Conservation (phyloP, 352 stramenopile genomes). For the Thalassiosira ordinaria region DNA sequence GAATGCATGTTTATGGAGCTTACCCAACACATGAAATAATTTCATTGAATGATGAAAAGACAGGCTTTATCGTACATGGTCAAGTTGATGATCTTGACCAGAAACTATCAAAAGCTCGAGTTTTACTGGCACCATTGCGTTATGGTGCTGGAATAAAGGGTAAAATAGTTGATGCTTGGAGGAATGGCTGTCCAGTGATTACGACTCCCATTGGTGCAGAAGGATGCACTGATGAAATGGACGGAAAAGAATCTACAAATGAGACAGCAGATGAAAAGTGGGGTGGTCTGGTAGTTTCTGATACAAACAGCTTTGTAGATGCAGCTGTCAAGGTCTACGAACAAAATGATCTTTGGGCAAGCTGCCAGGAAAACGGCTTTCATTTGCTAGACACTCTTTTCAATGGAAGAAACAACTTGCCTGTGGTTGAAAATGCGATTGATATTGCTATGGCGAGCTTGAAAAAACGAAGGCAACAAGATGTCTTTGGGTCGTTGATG, state of each 20-base stretch:
- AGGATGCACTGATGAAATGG: conserved; percentile 76
- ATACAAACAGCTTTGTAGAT: conserved; percentile 55
- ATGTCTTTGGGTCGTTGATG: conserved; percentile 54
- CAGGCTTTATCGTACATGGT: conserved; percentile 86
- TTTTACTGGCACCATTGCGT: conserved; percentile 90
- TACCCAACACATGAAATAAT: conserved; percentile 57
- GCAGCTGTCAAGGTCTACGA: conserved; percentile 52
- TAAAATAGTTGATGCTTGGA: conserved; percentile 94
- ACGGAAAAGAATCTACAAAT: not conserved
- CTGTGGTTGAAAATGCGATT: conserved; percentile 31
- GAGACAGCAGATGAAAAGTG: conserved; percentile 19
- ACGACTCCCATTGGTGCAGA: conserved; percentile 90
- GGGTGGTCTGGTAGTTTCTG: conserved; percentile 48
- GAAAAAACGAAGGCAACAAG: conserved; percentile 30
- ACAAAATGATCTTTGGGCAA: conserved; percentile 29
- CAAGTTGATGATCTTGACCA: conserved; percentile 87
- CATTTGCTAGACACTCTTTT: conserved; percentile 46
- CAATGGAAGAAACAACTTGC: conserved; percentile 33
- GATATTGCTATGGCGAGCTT: conserved; percentile 26
- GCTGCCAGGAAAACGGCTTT: conserved; percentile 16
- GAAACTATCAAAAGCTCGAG: conserved; percentile 78
- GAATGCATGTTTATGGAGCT: conserved; percentile 89
- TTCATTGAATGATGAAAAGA: conserved; percentile 43
- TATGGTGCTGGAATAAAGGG: conserved; percentile 94
- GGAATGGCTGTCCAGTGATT: conserved; percentile 90